Evolutionary conservation across 805 yeast genomes (phyloP), one percentile per base, ranked within the genome.

Genomic region (Candida oleophila): DNA sequence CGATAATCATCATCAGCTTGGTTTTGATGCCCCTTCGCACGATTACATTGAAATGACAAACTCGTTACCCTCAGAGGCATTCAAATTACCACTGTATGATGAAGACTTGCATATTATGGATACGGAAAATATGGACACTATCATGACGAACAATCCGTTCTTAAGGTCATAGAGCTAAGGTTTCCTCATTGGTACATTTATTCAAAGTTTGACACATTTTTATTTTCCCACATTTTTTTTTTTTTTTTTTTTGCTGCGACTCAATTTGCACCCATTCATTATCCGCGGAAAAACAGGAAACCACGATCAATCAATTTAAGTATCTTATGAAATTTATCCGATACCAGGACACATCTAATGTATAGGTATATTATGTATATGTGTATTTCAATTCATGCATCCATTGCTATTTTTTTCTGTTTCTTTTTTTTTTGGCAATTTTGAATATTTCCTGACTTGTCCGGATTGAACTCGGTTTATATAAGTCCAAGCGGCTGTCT

Each of bases 61-160:
- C 4, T 37, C 54, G 3, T 43, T 51, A 16, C 55, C 57, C 8
- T 46, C 51, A 19, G 54, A 49, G 33, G 57, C 52, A 3, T 47
- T 53, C 35, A 47, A 44, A 21, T 36, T 38, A 8, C 44, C 40
- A 20, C 28, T 14, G 25, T 42, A 42, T 22, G 40, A 42, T 15
- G 52, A 42, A 5, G 30, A 25, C 14, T 41, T 51, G 22, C 50
- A 48, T 22, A 49, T 53, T 9, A 49, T 53, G 46, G 50, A 50
- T 34, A 44, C 48, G 14, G 53, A 45, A n/a, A 51, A 46, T 34
- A 38, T 46, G 18, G 57, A 53, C 16, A 36, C 42, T 22, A 39
- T 50, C 20, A 20, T 50, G n/a, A 38, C 43, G 7, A 53, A 37
- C 21, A 51, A 47, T 42, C 52, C 55, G 3, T 53, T 51, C 39